phyloP scores from a whole-genome alignment of 495 filamentous ascomycete species.

The Mycothermus thermophilus region DNA sequence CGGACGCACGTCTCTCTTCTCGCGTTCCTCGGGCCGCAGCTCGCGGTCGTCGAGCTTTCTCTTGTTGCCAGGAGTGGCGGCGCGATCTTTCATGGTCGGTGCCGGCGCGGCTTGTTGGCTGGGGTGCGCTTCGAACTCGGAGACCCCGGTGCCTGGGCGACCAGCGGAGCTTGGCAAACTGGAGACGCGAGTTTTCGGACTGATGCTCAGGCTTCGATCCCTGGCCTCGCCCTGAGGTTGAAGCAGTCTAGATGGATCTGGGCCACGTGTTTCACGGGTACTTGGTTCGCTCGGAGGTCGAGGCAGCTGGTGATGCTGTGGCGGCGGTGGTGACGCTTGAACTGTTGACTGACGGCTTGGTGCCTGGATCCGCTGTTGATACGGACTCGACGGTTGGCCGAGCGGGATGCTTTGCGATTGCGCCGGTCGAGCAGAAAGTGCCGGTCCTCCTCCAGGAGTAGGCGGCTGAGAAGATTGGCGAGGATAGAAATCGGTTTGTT shows the following conservation, averaged over 20 bases:
- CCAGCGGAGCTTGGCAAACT: constrained; percentile 35
- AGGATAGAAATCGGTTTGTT: constrained; percentile 29
- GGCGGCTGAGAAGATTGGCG: constrained; percentile 41
- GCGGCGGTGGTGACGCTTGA: constrained; percentile 24
- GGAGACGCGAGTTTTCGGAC: constrained; percentile 47
- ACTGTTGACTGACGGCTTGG: constrained; percentile 19
- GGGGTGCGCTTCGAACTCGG: constrained; percentile 28
- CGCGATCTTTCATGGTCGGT: constrained; percentile 20
- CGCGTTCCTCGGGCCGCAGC: constrained; percentile 28
- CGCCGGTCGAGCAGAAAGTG: constrained; percentile 28
- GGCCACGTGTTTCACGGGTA: constrained; percentile 22
- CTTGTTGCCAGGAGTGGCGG: constrained; percentile 31
- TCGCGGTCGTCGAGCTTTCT: constrained; percentile 42
- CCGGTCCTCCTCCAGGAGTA: constrained; percentile 41
- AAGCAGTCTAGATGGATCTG: constrained; percentile 14
- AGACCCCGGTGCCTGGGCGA: constrained; percentile 25
- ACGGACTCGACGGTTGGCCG: constrained; percentile 36
- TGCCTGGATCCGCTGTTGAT: constrained; percentile 35
- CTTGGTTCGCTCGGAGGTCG: constrained; percentile 34
- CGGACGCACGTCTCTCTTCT: constrained; percentile 28
- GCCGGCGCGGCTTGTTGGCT: constrained; percentile 20
- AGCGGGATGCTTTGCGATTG: too few species aligned
- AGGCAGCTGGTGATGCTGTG: constrained; percentile 28
- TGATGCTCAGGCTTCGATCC: constrained; percentile 48
- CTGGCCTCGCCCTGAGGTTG: constrained; percentile 34